These are phyloP conservation scores for Colletotrichum acutatum DNA, from an alignment of 2,329 filamentous ascomycete species.

Conservation along the genomic window DNA sequence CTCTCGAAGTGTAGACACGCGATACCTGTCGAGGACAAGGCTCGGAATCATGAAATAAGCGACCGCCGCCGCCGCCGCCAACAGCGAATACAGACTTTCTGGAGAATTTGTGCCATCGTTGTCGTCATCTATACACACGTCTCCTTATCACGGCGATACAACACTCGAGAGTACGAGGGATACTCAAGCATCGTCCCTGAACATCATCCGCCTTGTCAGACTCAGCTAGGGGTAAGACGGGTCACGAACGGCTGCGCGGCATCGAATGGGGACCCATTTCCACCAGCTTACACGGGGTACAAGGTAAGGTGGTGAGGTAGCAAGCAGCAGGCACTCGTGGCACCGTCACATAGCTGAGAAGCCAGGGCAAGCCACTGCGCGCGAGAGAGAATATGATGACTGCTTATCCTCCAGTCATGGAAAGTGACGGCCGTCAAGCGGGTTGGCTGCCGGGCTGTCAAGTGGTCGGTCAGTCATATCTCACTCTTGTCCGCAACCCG, in stretches of 20 bases:
- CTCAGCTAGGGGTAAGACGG: neutral
- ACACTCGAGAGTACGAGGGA: neutral
- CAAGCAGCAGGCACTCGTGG: neutral
- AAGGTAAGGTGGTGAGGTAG: neutral
- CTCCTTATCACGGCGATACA: neutral
- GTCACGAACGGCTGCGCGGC: neutral
- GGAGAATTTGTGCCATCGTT: neutral
- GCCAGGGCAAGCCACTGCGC: neutral
- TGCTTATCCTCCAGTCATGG: too few species aligned
- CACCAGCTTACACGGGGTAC: neutral
- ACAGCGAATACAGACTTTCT: neutral
- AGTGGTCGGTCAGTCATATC: neutral
- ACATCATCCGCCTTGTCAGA: conserved; percentile 1
- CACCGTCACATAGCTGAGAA: neutral
- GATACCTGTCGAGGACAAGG: neutral
- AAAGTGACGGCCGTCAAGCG: too few species aligned
- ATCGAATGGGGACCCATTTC: neutral
- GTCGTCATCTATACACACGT: neutral
- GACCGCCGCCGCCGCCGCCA: neutral
- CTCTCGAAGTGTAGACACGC: neutral
- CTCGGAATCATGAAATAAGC: conserved; percentile 6
- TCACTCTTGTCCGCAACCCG: neutral
- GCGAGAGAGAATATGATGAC: neutral
- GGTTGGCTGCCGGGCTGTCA: neutral
- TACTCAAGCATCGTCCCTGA: neutral